Base-by-base conservation (phyloP, 1,284 basidiomycete species). In the Trichosporon sp. region DNA sequence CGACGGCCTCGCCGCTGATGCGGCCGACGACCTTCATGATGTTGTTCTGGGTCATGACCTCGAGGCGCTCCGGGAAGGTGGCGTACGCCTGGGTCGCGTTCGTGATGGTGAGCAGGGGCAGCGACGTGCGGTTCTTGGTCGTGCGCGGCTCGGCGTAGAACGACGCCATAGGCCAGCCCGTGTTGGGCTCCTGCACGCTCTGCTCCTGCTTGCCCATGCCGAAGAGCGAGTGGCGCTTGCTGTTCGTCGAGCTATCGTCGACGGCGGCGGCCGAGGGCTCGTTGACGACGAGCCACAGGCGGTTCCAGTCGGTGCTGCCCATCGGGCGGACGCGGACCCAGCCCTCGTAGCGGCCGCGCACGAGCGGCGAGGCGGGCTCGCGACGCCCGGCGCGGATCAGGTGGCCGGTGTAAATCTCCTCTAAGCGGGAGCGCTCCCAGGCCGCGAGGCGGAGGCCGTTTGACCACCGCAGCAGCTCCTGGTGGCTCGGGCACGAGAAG, bases 361-460 rank as follows among this genome's bases (percentile, higher is more conserved):
- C 80, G 1, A 95, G 86, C 1, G 91, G 88, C 0, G 88, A 86
- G 7, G 87, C 87, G 1, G 88, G 85, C 72, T 91, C 89, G 67
- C 87, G 88, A 70, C 89, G 91, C 58, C 72, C 74, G 1, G 92
- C 91, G 64, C 93, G 87, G 73, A 95, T 88, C 60, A 98, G 85
- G 84, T 98, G 93, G 1, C 95, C 95, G 0, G 96, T 98, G 82
- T 99, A 99, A 70, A 99, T 94, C 83, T 98, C 96, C 81, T 98
- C 95, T 25, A 98, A 86, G 29, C 95, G 89, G 0, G 93, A 92
- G 76, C 97, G 94, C 83, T 99, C 96, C 94, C 95, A 99, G 65
- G 92, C 88, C 8, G 92, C 89, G 7, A 99, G 87, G 18, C 97
- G 90, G 44, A 99, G 87, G 6, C 94, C 94, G 25, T 92, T 90